Percentiles rank a stretch among this genome's conserved stretches.
Evolutionary conservation across 139 green algal species (phyloP).

Genomic region (Gonium pectorale): DNA sequence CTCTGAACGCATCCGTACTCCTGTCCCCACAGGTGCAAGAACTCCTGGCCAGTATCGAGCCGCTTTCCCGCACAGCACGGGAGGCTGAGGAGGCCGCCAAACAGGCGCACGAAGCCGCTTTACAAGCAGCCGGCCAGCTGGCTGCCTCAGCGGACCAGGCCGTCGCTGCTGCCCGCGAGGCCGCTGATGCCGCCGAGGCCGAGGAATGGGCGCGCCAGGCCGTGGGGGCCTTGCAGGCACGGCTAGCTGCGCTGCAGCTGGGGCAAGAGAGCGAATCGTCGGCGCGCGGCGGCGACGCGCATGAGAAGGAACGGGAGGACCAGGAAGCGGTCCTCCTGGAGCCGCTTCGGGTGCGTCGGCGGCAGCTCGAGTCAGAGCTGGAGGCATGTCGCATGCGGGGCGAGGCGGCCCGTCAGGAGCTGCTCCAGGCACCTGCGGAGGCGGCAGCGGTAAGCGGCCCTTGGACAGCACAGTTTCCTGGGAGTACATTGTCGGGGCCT

Average conservation of each 20-base stretch:
- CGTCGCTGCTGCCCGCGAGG: background rate
- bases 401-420: constrained; percentile 4
- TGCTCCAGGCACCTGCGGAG: background rate
- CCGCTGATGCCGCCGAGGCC: background rate
- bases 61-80: background rate
- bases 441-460: background rate
- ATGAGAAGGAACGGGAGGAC: background rate
- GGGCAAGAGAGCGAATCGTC: background rate
- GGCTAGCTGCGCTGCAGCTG: background rate
- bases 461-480: too few relatives aligned
- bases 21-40: constrained; percentile 3
- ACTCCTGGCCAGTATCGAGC: background rate
- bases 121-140: background rate
- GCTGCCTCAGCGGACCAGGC: background rate
- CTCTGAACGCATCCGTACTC: background rate
- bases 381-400: background rate
- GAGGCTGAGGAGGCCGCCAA: background rate
- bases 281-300: background rate
- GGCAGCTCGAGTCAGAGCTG: background rate
- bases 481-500: too few relatives aligned
- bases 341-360: constrained; percentile 21
- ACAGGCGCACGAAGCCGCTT: background rate
- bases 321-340: constrained; percentile 22
- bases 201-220: background rate
- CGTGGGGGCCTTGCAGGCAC: background rate